A percentile compares a stretch with the other conserved stretches of the same genome.
These are phyloP conservation scores for Nepenthes gracilis DNA, from an alignment of 148 eudicot genomes.

Conservation along the genomic window DNA sequence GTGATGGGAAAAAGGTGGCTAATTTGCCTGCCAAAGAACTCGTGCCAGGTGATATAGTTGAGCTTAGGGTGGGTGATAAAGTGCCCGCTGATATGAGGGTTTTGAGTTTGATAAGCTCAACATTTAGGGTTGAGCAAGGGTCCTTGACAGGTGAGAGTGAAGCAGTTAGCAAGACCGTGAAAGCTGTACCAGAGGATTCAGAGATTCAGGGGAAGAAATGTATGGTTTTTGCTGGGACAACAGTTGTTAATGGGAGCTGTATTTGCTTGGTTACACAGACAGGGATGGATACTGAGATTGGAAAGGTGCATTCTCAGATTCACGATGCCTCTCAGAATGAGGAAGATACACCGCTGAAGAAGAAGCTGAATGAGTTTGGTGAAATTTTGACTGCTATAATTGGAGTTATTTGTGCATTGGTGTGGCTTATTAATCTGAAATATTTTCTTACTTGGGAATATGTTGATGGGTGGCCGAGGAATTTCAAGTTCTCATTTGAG, in stretches of 20 bases:
- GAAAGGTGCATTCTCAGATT: slow-evolving; percentile 36
- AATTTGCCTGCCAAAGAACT: slow-evolving; percentile 16
- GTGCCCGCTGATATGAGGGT: slow-evolving; percentile 21
- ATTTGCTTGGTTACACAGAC: slow-evolving; percentile 31
- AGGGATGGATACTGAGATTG: slow-evolving; percentile 39
- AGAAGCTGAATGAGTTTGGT: slow-evolving; percentile 17
- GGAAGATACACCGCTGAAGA: slow-evolving; percentile 38
- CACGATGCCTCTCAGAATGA: slow-evolving; percentile 8
- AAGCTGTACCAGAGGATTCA: slow-evolving; percentile 2
- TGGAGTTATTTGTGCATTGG: slow-evolving; percentile 26
- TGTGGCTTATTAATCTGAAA: slow-evolving; percentile 44
- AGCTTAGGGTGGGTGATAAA: slow-evolving; percentile 20
- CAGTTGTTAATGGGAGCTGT: not conserved
- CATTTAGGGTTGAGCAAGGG: slow-evolving; percentile 16
- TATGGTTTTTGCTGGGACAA: too few species aligned
- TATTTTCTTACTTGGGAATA: slow-evolving; percentile 41
- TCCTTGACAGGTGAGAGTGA: slow-evolving; percentile 22
- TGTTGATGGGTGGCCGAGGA: slow-evolving; percentile 36
- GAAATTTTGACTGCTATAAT: slow-evolving; percentile 22
- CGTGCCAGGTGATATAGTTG: slow-evolving; percentile 18
- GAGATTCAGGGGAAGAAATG: too few species aligned
- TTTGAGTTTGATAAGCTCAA: slow-evolving; percentile 12
- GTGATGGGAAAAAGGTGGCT: slow-evolving; percentile 7
- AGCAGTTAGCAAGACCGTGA: slow-evolving; percentile 16
- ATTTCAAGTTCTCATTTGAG: slow-evolving; percentile 39